Evolutionary conservation across 495 filamentous ascomycete species (phyloP), one percentile per base, ranked within the genome.

Genomic region (Xylaria nigripes): DNA sequence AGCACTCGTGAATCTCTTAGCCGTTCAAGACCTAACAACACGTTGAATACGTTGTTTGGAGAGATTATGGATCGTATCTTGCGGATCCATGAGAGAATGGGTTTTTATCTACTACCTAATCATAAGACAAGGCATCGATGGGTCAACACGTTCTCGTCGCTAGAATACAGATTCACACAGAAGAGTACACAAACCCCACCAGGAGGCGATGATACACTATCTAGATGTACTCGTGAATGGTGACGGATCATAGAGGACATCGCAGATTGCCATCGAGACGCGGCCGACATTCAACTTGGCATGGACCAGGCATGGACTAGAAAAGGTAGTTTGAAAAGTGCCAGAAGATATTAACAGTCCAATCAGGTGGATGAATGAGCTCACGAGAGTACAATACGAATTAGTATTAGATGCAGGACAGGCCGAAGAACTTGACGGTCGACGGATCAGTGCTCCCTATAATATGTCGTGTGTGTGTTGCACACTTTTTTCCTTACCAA

Each of bases 11-110:
- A 52, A 51, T 34, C 18, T 72, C 18, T 38, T 70, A 45, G 46
- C 63, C 22, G 68, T 69, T 25, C 68, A 66, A 19, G 57, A 67
- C 29, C 27, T 70, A 48, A 36, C 59, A 64, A 46, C 50, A 16
- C 8, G 63, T 59, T 1, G 52, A 60, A 16, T 54, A 55, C 36
- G 63, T 65, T 42, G n/a, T n/a, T 57, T 48, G 58, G 55, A 47
- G 23, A 50, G 41, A 45, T 63, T 68, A 44, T 44, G 55, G 49
- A 24, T 24, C 18, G 48, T 64, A 2, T 69, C 61, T 57, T 70
- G 68, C 32, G 59, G 45, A 4, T 70, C 66, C 64, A 69, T 60
- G 19, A 36, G 27, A 30, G 27, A 30, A 30, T 30, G n/a, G n/a
- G n/a, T n/a, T n/a, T n/a, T n/a, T n/a, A n/a, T n/a, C n/a, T n/a